These are phyloP conservation scores for Fragaria iinumae DNA, from an alignment of 306 rosid genomes.

Conservation along the genomic window DNA sequence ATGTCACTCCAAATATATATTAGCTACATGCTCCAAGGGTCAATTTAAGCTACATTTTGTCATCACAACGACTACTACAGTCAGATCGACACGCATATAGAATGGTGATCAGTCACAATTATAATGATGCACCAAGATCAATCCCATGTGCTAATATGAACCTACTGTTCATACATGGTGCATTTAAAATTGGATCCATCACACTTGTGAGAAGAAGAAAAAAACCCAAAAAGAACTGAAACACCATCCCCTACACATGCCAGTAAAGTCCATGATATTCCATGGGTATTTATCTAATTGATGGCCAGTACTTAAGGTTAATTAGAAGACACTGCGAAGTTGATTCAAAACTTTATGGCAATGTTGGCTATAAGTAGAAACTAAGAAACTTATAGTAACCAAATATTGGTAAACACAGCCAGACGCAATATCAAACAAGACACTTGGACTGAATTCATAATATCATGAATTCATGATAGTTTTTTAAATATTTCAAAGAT, in stretches of 20 bases:
- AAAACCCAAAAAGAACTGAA: neutral
- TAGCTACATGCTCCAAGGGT: neutral
- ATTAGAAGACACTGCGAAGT: neutral
- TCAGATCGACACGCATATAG: neutral
- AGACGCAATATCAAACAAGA: neutral
- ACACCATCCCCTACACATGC: neutral
- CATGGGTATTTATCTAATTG: neutral
- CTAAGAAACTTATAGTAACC: neutral
- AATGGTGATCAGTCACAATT: neutral
- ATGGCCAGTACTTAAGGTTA: neutral
- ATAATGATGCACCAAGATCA: neutral
- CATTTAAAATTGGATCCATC: neutral
- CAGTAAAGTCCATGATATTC: neutral
- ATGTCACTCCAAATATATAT: neutral
- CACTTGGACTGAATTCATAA: neutral
- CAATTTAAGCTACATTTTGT: neutral
- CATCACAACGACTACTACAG: neutral
- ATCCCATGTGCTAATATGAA: neutral
- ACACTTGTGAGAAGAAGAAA: neutral
- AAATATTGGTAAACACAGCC: neutral
- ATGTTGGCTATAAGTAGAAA: neutral
- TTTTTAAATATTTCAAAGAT: neutral
- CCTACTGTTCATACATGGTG: neutral
- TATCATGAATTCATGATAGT: neutral
- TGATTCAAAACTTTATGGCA: too few relatives aligned